Base-by-base conservation (phyloP, 225 moss, liverwort and hornwort species). In the Antitrichia curtipendula region DNA sequence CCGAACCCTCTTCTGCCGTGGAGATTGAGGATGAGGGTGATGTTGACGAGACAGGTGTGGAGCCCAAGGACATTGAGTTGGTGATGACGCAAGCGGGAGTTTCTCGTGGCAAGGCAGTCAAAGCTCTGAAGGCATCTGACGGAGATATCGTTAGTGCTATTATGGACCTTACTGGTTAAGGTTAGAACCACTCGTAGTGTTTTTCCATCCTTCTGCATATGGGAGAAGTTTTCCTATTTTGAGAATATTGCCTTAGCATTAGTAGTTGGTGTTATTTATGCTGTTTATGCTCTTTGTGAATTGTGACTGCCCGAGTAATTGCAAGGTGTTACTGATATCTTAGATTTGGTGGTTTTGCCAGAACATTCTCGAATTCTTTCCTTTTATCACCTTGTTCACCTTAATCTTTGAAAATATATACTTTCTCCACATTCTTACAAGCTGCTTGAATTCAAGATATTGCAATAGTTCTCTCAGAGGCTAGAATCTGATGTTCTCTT, bases 51-150 rank as follows among this genome's bases (percentile, higher is more conserved):
- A 92, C 92, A 50, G 94, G 96, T 82, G 93, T 96, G 82, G 96
- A 96, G 91, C 93, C 96, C 10, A 96, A 98, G 92, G 96, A 98
- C 79, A 98, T 96, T 50, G 97, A 96, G 83, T 89, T 98, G 86
- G 97, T 98, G 49, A 98, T 96, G 96, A 96, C 94, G 25, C 98
- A 98, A 84, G 97, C 96, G 31, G 95, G 94, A 50, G 96, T 97
- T 70, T 95, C 95, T 61, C 92, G 96, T 74, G 89, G 95, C 6
- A 95, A 93, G 86, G 96, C 95, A 59, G 94, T 97, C 70, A 88
- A 91, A 41, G 97, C 97, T 21, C 94, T 96, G 34, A 96, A 98
- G 88, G 88, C 92, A 12, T 92, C 94, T 11, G 89, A 86, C n/a
- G 94, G 96, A 82, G 96, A 98, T 88, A 98, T 98, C 82, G 95